phyloP scores from a whole-genome alignment of 192 early-diverging fungal species.

The Powellomyces hirtus region DNA sequence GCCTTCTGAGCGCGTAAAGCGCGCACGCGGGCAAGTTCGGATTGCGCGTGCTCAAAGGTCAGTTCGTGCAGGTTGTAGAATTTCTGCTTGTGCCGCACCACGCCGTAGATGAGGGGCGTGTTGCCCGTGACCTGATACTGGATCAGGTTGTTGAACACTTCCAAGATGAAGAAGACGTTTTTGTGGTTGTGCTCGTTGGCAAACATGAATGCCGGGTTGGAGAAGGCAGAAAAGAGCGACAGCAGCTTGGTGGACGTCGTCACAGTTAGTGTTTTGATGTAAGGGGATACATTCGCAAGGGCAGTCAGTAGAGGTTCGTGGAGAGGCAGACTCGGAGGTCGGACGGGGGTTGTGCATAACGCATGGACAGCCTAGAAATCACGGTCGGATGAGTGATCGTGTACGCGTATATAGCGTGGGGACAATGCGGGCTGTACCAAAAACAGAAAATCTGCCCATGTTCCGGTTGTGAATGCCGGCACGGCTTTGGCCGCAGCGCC shows the following conservation, averaged over 20 bases:
- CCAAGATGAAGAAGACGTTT: slow-evolving; percentile 71
- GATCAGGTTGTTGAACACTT: slow-evolving; percentile 78
- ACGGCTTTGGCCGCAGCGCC: slow-evolving; percentile 28
- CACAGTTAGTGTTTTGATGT: slow-evolving; percentile 71
- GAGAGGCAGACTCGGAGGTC: slow-evolving; percentile 48
- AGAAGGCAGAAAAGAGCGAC: slow-evolving; percentile 71
- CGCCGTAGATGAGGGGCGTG: slow-evolving; percentile 73
- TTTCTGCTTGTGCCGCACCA: slow-evolving; percentile 70
- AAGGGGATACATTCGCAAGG: slow-evolving; percentile 81
- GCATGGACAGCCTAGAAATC: slow-evolving; percentile 65
- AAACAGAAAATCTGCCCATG: slow-evolving; percentile 77
- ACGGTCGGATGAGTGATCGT: not conserved
- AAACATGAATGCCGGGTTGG: slow-evolving; percentile 75
- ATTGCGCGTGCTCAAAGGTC: slow-evolving; percentile 62
- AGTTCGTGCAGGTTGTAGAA: slow-evolving; percentile 69
- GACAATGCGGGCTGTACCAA: slow-evolving; percentile 60
- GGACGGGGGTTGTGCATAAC: slow-evolving; percentile 71
- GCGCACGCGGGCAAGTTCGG: slow-evolving; percentile 58
- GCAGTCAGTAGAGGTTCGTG: slow-evolving; percentile 77
- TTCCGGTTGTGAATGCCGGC: slow-evolving; percentile 41
- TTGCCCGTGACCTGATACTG: slow-evolving; percentile 85
- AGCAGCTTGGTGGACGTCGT: slow-evolving; percentile 72
- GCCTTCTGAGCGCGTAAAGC: slow-evolving; percentile 37
- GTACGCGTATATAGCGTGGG: not conserved
- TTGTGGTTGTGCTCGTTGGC: slow-evolving; percentile 76